Percentiles rank a stretch among this genome's conserved stretches.
phyloP scores from a whole-genome alignment of 164 flowering plant genomes.

The Chloranthus sessilifolius region DNA sequence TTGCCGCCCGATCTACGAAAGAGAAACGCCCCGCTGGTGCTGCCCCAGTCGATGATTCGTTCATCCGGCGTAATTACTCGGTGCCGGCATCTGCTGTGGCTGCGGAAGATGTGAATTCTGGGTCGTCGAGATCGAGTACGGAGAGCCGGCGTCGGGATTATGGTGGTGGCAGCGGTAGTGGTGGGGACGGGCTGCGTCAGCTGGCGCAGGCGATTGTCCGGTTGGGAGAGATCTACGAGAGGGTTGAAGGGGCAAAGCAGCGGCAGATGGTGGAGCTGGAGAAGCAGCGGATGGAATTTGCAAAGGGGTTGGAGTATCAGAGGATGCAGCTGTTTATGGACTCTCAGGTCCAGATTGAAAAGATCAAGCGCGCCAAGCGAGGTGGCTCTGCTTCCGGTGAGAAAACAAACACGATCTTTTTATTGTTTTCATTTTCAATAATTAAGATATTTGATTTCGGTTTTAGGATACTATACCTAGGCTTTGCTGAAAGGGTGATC shows the following conservation, averaged over 20 bases:
- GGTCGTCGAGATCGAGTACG: slow-evolving; percentile 18
- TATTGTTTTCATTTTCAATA: neutral
- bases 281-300: slow-evolving; percentile 81
- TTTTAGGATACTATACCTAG: neutral
- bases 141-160: slow-evolving; percentile 26
- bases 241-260: slow-evolving; percentile 69
- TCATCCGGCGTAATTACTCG: slow-evolving; percentile 45
- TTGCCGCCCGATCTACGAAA: slow-evolving; percentile 19
- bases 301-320: slow-evolving; percentile 70
- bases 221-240: slow-evolving; percentile 74
- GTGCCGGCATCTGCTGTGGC: slow-evolving; percentile 46
- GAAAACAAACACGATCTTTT: neutral
- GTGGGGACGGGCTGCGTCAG: slow-evolving; percentile 43
- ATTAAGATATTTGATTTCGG: neutral
- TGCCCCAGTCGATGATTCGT: slow-evolving; percentile 24
- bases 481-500: neutral
- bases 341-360: slow-evolving; percentile 75
- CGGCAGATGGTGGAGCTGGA: slow-evolving; percentile 75
- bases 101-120: slow-evolving; percentile 29
- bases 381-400: slow-evolving; percentile 22
- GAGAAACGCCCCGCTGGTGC: slow-evolving; percentile 20
- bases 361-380: slow-evolving; percentile 58
- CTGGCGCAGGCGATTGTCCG: slow-evolving; percentile 62
- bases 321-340: slow-evolving; percentile 84
- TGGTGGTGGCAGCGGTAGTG: slow-evolving; percentile 37